Evolutionary conservation across 495 filamentous ascomycete genomes (phyloP).

Genomic region (Daldinia loculata): DNA sequence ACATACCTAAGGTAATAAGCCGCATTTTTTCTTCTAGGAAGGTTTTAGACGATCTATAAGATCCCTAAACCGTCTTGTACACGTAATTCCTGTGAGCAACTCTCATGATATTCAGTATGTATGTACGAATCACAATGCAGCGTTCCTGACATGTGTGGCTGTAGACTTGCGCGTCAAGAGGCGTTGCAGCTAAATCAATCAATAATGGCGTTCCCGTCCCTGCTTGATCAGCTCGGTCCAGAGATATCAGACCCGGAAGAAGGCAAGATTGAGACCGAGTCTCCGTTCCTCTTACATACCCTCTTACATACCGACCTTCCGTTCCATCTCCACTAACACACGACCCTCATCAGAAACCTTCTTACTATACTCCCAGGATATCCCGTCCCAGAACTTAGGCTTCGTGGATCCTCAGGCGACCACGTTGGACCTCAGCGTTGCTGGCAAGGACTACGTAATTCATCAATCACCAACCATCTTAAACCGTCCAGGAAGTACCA

Average conservation of each 20-base stretch:
- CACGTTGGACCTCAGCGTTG: slow-evolving; percentile 72
- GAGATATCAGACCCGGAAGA: slow-evolving; percentile 69
- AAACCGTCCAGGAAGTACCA: slow-evolving; percentile 82
- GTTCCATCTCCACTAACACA: slow-evolving; percentile 15
- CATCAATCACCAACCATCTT: slow-evolving; percentile 87
- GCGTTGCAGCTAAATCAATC: slow-evolving; percentile 28
- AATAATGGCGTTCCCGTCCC: slow-evolving; percentile 48
- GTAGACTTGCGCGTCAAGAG: slow-evolving; percentile 30
- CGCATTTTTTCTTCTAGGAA: slow-evolving; percentile 25
- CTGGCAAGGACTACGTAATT: slow-evolving; percentile 75
- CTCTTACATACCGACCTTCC: slow-evolving; percentile 1
- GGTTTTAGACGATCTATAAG: slow-evolving; percentile 34
- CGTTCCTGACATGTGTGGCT: slow-evolving; percentile 33
- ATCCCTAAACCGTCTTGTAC: slow-evolving; percentile 17
- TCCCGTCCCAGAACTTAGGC: slow-evolving; percentile 82
- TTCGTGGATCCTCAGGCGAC: slow-evolving; percentile 77
- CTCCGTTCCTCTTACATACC: slow-evolving; percentile 9
- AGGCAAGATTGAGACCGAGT: slow-evolving; percentile 54
- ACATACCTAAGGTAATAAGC: slow-evolving; percentile 23
- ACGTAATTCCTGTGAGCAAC: slow-evolving; percentile 30
- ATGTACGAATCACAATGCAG: slow-evolving; percentile 26
- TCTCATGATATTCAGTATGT: slow-evolving; percentile 1
- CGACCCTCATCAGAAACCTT: slow-evolving; percentile 72
- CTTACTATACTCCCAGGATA: slow-evolving; percentile 77
- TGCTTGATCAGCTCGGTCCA: slow-evolving; percentile 52